Evolutionary conservation across 257 asterid species (phyloP).

Genomic region (Penstemon newberryi): DNA sequence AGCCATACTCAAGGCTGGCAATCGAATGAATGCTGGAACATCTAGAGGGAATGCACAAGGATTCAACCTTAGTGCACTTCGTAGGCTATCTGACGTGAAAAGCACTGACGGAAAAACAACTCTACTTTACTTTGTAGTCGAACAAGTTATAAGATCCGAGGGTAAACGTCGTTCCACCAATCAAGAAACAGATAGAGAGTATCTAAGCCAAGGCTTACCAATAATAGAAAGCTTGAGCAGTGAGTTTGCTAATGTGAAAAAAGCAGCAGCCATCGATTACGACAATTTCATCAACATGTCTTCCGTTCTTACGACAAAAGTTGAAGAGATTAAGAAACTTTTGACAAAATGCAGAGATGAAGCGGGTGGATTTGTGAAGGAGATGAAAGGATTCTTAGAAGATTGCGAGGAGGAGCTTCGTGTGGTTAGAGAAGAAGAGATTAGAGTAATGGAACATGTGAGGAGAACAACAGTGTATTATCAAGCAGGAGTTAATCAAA

Average conservation of each 20-base stretch:
- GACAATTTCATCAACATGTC: slow-evolving; percentile 44
- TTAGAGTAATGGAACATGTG: slow-evolving; percentile 64
- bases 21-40: slow-evolving; percentile 82
- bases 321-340: slow-evolving; percentile 45
- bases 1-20: slow-evolving; percentile 89
- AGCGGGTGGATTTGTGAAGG: slow-evolving; percentile 45
- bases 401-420: slow-evolving; percentile 67
- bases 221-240: slow-evolving; percentile 39
- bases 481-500: slow-evolving; percentile 55
- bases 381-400: slow-evolving; percentile 70
- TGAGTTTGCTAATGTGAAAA: slow-evolving; percentile 59
- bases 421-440: slow-evolving; percentile 70
- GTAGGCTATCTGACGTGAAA: slow-evolving; percentile 61
- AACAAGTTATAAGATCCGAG: slow-evolving; percentile 70
- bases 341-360: slow-evolving; percentile 40
- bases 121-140: slow-evolving; percentile 79
- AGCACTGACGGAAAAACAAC: slow-evolving; percentile 77
- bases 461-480: slow-evolving; percentile 66
- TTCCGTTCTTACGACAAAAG: slow-evolving; percentile 40
- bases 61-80: slow-evolving; percentile 62
- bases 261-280: slow-evolving; percentile 58
- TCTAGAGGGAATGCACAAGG: slow-evolving; percentile 83
- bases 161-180: slow-evolving; percentile 48
- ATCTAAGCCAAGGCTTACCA: slow-evolving; percentile 56
- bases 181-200: slow-evolving; percentile 42